Evolutionary conservation across 2,329 filamentous ascomycete species (phyloP).

Genomic region (Paracoccidioides lutzii): DNA sequence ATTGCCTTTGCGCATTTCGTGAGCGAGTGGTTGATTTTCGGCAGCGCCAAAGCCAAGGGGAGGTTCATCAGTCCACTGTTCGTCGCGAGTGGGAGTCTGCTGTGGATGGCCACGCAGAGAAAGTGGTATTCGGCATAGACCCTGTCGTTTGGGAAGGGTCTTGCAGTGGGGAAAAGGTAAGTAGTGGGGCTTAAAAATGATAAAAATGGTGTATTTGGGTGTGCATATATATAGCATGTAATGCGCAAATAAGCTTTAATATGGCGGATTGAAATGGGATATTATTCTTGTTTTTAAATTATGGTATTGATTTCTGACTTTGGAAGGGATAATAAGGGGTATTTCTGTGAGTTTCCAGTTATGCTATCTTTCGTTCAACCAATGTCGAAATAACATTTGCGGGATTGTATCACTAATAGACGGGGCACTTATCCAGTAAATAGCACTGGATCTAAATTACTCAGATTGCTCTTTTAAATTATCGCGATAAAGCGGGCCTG

Average conservation of each 20-base stretch:
- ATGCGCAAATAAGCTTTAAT: too few species aligned
- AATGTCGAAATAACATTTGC: not conserved
- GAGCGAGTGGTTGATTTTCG: slow-evolving; percentile 68
- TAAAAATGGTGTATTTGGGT: too few species aligned
- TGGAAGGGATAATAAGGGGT: not conserved
- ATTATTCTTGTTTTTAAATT: not conserved
- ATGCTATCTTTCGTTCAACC: not conserved
- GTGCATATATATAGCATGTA: too few species aligned
- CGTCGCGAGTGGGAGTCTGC: slow-evolving; percentile 42
- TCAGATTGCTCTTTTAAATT: slow-evolving; percentile 26
- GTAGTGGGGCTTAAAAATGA: too few species aligned
- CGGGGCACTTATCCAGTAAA: not conserved
- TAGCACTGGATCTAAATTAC: not conserved
- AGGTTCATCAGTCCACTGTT: slow-evolving; percentile 47
- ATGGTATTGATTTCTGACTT: not conserved
- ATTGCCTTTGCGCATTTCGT: slow-evolving; percentile 67
- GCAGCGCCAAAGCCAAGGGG: slow-evolving; percentile 54
- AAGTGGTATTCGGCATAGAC: slow-evolving; percentile 20
- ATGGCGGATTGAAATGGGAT: not conserved
- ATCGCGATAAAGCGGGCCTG: slow-evolving; percentile 73
- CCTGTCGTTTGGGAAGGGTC: not conserved
- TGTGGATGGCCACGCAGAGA: slow-evolving; percentile 52
- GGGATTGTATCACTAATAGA: not conserved
- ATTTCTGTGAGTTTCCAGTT: not conserved
- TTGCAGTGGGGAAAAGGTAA: not conserved